Evolutionary conservation across 2,329 filamentous ascomycete species (phyloP).

Genomic region (Domatiomyces globalis): DNA sequence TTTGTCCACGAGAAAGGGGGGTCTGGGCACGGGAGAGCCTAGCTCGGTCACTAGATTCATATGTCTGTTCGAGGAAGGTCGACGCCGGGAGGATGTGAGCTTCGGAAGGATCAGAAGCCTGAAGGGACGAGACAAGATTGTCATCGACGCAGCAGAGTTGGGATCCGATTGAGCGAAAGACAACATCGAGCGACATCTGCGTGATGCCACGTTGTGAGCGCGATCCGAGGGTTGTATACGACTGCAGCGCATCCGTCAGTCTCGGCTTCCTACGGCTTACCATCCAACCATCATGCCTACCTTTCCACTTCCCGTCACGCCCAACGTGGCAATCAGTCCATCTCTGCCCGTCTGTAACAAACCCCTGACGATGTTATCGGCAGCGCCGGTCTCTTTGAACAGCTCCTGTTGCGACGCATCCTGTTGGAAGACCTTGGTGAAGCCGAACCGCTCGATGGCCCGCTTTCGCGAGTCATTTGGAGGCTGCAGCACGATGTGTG

Average conservation of each 20-base stretch:
- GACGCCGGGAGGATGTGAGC: slow-evolving; percentile 60
- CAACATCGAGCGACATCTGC: slow-evolving; percentile 76
- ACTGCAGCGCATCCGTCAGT: slow-evolving; percentile 38
- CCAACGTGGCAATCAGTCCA: slow-evolving; percentile 77
- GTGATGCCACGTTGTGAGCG: slow-evolving; percentile 75
- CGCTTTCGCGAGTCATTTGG: slow-evolving; percentile 70
- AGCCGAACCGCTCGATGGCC: slow-evolving; percentile 84
- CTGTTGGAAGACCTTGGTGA: slow-evolving; percentile 87
- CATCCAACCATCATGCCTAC: slow-evolving; percentile 32
- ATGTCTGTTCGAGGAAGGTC: slow-evolving; percentile 65
- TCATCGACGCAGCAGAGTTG: slow-evolving; percentile 46
- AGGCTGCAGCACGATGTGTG: slow-evolving; percentile 63
- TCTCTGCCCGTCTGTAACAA: slow-evolving; percentile 76
- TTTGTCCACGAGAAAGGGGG: slow-evolving; percentile 42
- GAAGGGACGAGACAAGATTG: slow-evolving; percentile 57
- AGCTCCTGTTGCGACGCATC: slow-evolving; percentile 70
- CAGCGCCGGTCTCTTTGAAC: slow-evolving; percentile 57
- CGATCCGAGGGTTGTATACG: slow-evolving; percentile 87
- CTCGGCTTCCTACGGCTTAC: not conserved
- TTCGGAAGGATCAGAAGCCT: slow-evolving; percentile 66
- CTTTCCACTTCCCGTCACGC: slow-evolving; percentile 93
- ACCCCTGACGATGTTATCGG: slow-evolving; percentile 49
- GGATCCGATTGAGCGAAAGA: slow-evolving; percentile 67
- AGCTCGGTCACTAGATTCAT: slow-evolving; percentile 47
- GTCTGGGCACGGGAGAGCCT: slow-evolving; percentile 53